A percentile compares a stretch with the other conserved stretches of the same genome.
Conservation (phyloP, 441 rosid species). For the Gossypium gossypioides region DNA sequence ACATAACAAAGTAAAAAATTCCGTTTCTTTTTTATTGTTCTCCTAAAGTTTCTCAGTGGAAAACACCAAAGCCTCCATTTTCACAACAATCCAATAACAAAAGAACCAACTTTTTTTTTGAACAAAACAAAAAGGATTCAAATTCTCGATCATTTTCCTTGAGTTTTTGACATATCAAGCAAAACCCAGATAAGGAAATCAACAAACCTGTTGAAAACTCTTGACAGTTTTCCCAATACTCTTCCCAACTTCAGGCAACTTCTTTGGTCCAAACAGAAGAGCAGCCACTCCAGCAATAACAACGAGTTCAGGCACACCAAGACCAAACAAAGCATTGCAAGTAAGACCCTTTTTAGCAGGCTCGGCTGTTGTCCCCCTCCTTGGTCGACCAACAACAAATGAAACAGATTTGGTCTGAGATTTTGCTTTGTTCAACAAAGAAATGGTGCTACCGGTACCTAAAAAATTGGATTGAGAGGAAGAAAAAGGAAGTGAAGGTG, state of each 20-base stretch:
- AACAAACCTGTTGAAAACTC: constrained; percentile 12
- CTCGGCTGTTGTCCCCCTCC: constrained; percentile 29
- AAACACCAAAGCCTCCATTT: background rate
- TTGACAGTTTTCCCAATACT: constrained; percentile 90
- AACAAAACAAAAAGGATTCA: background rate
- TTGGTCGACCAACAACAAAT: constrained; percentile 30
- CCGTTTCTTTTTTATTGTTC: background rate
- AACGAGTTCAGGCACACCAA: constrained; percentile 90
- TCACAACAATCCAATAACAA: background rate
- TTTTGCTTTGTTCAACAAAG: constrained; percentile 23
- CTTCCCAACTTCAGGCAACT: constrained; percentile 90
- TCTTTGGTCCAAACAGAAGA: constrained; percentile 86
- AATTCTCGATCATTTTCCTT: background rate
- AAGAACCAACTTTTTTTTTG: background rate
- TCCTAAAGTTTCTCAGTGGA: background rate
- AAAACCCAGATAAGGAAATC: constrained; percentile 8
- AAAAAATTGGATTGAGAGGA: constrained; percentile 32
- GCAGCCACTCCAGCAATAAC: constrained; percentile 97
- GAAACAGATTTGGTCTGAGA: constrained; percentile 24
- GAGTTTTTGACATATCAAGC: constrained; percentile 5
- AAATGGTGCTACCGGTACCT: constrained; percentile 15
- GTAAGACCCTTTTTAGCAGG: constrained; percentile 38
- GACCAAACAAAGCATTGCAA: constrained; percentile 81
- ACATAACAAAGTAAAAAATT: background rate
- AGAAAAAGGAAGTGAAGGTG: constrained; percentile 26